These are phyloP conservation scores for Tephrocybe sp. DNA, from an alignment of 768 basidiomycete genomes.

Conservation along the genomic window DNA sequence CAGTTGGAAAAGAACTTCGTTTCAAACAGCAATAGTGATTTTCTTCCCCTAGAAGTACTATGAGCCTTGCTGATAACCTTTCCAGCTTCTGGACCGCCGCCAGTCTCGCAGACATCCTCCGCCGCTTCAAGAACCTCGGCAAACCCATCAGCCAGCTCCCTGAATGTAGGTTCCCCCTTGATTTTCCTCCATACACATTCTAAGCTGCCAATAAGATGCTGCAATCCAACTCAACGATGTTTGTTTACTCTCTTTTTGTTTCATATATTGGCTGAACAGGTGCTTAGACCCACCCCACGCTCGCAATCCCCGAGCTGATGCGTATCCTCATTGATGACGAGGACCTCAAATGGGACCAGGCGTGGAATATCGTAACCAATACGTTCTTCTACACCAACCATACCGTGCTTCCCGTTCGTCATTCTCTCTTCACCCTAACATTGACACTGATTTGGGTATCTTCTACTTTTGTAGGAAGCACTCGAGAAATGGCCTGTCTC, in stretches of 20 bases:
- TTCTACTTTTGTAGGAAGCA: no score
- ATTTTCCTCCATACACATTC: slow-evolving; percentile 10
- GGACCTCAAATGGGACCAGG: slow-evolving; percentile 76
- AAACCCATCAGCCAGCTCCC: slow-evolving; percentile 81
- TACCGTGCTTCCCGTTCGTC: slow-evolving; percentile 82
- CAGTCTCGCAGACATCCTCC: slow-evolving; percentile 83
- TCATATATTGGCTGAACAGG: not conserved
- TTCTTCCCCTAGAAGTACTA: not conserved
- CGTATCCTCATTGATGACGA: slow-evolving; percentile 92
- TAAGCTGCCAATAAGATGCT: slow-evolving; percentile 58
- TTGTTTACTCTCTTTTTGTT: not conserved
- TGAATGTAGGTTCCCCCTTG: slow-evolving; percentile 52
- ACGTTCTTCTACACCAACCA: slow-evolving; percentile 98
- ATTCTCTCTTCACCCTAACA: not conserved
- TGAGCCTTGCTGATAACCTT: not conserved
- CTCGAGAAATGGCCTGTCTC: slow-evolving; percentile 93
- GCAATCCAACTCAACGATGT: slow-evolving; percentile 97
- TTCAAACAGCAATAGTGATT: slow-evolving; percentile 89
- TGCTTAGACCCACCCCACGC: slow-evolving; percentile 84
- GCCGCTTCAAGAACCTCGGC: slow-evolving; percentile 89
- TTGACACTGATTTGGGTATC: no score
- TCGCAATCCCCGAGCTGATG: slow-evolving; percentile 95
- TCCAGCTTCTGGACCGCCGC: slow-evolving; percentile 85
- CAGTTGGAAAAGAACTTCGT: slow-evolving; percentile 84
- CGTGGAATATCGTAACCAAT: slow-evolving; percentile 88